Percentiles rank a stretch among this genome's conserved stretches.
phyloP scores from a whole-genome alignment of 352 stramenopile genomes.

The Phytophthora macrochlamydospora region DNA sequence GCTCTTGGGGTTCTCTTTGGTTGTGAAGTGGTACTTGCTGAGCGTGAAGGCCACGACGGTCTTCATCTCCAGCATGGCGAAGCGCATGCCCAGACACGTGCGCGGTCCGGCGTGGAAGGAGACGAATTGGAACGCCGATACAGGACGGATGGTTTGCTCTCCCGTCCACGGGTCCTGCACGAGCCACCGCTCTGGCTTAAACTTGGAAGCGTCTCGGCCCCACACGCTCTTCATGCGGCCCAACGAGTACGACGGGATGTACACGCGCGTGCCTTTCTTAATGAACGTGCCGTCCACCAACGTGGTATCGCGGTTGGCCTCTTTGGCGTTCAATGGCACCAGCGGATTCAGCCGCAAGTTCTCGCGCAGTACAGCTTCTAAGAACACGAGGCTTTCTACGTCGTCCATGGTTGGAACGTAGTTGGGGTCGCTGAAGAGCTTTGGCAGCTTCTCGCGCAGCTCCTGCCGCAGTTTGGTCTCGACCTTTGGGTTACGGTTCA shows the following conservation, averaged over 20 bases:
- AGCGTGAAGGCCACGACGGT: constrained; percentile 30
- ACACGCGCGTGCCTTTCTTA: constrained; percentile 50
- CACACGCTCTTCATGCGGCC: constrained; percentile 54
- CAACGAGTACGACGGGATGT: constrained; percentile 63
- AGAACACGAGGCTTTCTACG: constrained; percentile 56
- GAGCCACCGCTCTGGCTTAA: constrained; percentile 70
- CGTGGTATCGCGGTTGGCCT: constrained; percentile 55
- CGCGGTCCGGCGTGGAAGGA: constrained; percentile 41
- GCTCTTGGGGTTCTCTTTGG: constrained; percentile 42
- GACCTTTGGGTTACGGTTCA: constrained; percentile 66
- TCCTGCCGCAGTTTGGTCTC: constrained; percentile 52
- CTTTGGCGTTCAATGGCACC: constrained; percentile 61
- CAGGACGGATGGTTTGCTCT: constrained; percentile 27
- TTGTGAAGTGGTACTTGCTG: constrained; percentile 53
- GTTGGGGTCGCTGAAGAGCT: constrained; percentile 28
- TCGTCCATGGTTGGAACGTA: constrained; percentile 53
- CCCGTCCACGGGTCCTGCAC: constrained; percentile 35
- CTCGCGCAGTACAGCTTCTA: constrained; percentile 65
- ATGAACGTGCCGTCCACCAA: constrained; percentile 64
- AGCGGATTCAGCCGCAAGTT: constrained; percentile 71
- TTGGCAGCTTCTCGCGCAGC: constrained; percentile 43
- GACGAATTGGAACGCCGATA: constrained; percentile 42
- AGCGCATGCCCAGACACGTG: constrained; percentile 39
- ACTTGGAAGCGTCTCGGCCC: constrained; percentile 58
- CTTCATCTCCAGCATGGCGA: constrained; percentile 65